phyloP scores from a whole-genome alignment of 768 basidiomycete genomes.

The Russula sp. region DNA sequence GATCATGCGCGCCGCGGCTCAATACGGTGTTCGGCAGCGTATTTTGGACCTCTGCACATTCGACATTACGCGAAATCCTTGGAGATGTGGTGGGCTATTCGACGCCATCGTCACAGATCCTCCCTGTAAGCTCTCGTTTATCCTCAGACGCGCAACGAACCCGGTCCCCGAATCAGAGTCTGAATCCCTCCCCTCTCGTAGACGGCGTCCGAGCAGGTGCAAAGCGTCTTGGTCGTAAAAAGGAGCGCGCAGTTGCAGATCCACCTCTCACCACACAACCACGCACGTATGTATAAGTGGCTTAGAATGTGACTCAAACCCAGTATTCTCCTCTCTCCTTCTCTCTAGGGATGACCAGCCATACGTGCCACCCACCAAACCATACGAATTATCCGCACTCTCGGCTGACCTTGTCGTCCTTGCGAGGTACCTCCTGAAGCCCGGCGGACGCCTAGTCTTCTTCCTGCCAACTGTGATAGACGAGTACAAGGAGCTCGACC shows the following conservation, averaged over 20 bases:
- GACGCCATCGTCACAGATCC: conserved; percentile 95
- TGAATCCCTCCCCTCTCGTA: conserved; percentile 24
- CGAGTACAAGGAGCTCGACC: conserved; percentile 82
- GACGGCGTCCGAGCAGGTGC: conserved; percentile 91
- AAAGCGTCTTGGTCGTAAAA: conserved; percentile 70
- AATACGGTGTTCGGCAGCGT: conserved; percentile 68
- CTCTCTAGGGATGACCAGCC: conserved; percentile 46
- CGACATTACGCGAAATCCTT: conserved; percentile 86
- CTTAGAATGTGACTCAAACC: neutral
- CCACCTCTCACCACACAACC: conserved; percentile 7
- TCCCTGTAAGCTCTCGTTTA: conserved; percentile 55
- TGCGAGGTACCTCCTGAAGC: conserved; percentile 77
- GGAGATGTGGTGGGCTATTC: conserved; percentile 82
- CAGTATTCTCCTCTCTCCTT: neutral
- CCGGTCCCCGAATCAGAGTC: neutral
- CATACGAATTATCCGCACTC: conserved; percentile 86
- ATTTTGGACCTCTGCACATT: conserved; percentile 86
- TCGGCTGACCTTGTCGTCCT: conserved; percentile 74
- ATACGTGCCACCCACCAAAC: conserved; percentile 84
- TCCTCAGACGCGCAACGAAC: neutral
- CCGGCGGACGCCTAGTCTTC: conserved; percentile 85
- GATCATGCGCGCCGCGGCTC: conserved; percentile 68
- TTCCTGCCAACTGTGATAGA: conserved; percentile 92
- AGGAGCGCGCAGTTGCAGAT: conserved; percentile 32
- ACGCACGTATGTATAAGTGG: conserved; percentile 29